These are phyloP conservation scores for Poa annua DNA, from an alignment of 176 grass and related monocot genomes.

Conservation along the genomic window DNA sequence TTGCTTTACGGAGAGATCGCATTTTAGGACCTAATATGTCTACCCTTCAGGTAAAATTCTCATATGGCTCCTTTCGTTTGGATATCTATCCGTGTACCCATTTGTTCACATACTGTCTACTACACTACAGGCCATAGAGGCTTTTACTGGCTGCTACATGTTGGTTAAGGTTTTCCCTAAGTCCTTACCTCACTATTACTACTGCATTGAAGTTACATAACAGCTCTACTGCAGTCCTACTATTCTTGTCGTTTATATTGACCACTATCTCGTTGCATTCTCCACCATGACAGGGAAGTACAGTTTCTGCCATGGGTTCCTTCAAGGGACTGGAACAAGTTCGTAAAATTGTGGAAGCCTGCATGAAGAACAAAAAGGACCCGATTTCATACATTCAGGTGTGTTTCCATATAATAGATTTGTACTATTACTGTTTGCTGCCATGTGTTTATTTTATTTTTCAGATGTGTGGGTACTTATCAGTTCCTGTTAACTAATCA, in stretches of 20 bases:
- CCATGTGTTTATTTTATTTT: background rate
- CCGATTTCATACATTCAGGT: slow-evolving; percentile 95
- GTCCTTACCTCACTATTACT: slow-evolving; percentile 21
- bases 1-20: slow-evolving; percentile 85
- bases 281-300: slow-evolving; percentile 65
- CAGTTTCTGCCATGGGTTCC: slow-evolving; percentile 82
- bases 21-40: slow-evolving; percentile 91
- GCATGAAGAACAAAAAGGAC: slow-evolving; percentile 77
- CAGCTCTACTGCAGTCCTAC: background rate
- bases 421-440: too few species aligned
- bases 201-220: background rate
- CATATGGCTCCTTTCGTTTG: background rate
- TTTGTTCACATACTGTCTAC: slow-evolving; percentile 26
- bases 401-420: background rate
- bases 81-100: background rate
- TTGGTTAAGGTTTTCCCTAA: slow-evolving; percentile 74
- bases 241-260: background rate
- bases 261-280: background rate
- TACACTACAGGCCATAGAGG: slow-evolving; percentile 74
- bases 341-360: slow-evolving; percentile 70
- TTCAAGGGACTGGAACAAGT: slow-evolving; percentile 78
- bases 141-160: slow-evolving; percentile 91
- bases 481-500: slow-evolving; percentile 41
- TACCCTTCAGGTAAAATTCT: slow-evolving; percentile 75
- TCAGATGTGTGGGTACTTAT: slow-evolving; percentile 26